A percentile compares a stretch with the other conserved stretches of the same genome.
Conservation (phyloP, 169 alveolate genomes). For the Plasmodium billcollinsi region DNA sequence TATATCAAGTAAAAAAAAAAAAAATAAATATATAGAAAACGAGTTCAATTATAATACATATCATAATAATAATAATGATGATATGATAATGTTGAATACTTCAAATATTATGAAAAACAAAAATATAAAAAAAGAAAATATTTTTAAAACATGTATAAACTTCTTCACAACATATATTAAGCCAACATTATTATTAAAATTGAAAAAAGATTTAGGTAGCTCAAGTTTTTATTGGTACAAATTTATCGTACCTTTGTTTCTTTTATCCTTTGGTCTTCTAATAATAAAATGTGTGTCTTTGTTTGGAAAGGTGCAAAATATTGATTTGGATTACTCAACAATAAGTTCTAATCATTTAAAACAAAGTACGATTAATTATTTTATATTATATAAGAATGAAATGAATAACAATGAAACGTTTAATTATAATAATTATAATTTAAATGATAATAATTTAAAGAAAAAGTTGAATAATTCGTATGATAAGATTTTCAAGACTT, state of each 20-base stretch:
- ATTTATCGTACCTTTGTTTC: constrained; percentile 44
- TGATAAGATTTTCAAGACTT: neutral
- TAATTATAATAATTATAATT: neutral
- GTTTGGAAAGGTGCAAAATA: constrained; percentile 39
- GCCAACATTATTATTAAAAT: constrained; percentile 29
- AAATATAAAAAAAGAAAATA: neutral
- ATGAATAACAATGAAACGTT: neutral
- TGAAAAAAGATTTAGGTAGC: constrained; percentile 36
- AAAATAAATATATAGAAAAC: neutral
- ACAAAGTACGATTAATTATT: constrained; percentile 39
- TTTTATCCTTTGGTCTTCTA: constrained; percentile 42
- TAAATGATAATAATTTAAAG: neutral
- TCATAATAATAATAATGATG: neutral
- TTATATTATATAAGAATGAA: constrained; percentile 27
- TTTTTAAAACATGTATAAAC: neutral
- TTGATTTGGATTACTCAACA: constrained; percentile 32
- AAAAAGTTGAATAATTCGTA: neutral
- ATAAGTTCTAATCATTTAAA: constrained; percentile 24
- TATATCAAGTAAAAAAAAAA: neutral
- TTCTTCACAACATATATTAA: constrained; percentile 18
- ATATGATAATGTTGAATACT: neutral
- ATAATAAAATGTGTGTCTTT: constrained; percentile 61
- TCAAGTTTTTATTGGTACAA: constrained; percentile 66
- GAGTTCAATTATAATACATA: neutral
- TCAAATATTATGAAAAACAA: neutral